phyloP scores from a whole-genome alignment of 2,329 filamentous ascomycete species.

The Coniochaeta prunicola region DNA sequence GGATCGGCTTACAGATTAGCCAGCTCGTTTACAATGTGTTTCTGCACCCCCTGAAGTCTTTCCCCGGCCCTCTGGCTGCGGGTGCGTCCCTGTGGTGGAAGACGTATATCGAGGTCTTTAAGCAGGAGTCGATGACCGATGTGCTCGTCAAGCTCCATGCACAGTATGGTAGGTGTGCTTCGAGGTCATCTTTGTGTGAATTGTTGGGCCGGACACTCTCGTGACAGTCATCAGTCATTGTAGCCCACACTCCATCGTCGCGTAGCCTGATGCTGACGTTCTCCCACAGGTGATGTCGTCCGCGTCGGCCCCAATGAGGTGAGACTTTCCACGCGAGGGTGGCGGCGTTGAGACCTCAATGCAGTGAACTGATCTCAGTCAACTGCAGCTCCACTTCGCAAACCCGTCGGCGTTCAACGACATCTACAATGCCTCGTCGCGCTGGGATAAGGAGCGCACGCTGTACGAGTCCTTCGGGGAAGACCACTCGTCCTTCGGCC shows the following conservation, averaged over 20 bases:
- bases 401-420: slow-evolving; percentile 31
- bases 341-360: slow-evolving; percentile 9
- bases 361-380: not conserved
- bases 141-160: slow-evolving; percentile 13
- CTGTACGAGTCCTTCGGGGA: slow-evolving; percentile 32
- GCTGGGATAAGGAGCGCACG: slow-evolving; percentile 31
- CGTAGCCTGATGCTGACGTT: not conserved
- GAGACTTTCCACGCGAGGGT: not conserved
- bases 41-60: not conserved
- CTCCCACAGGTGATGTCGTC: slow-evolving; percentile 15
- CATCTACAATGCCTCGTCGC: slow-evolving; percentile 31
- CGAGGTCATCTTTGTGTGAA: not conserved
- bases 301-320: slow-evolving; percentile 19
- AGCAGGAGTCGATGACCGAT: slow-evolving; percentile 10
- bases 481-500: slow-evolving; percentile 33
- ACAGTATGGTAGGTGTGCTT: slow-evolving; percentile 14
- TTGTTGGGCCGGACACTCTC: not conserved
- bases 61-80: not conserved
- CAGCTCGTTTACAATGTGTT: not conserved
- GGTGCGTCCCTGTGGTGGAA: slow-evolving; percentile 5
- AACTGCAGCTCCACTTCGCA: slow-evolving; percentile 28
- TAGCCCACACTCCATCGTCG: not conserved
- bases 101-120: slow-evolving; percentile 6
- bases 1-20: not conserved
- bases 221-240: not conserved